phyloP scores from a whole-genome alignment of 2,329 filamentous ascomycete genomes.

The Paraconiothyrium sp. region DNA sequence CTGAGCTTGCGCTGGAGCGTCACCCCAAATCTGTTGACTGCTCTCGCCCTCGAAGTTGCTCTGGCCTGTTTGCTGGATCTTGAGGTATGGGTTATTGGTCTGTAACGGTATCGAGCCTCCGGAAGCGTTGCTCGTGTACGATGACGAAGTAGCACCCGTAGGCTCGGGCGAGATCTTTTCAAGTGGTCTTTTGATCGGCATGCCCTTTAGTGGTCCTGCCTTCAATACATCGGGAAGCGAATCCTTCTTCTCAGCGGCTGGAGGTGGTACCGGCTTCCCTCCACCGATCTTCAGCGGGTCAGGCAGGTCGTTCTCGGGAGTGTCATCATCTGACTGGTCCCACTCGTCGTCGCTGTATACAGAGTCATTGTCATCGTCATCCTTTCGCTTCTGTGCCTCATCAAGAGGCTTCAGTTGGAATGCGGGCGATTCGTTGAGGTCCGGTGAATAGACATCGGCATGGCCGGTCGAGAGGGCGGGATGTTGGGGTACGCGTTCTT shows the following conservation, averaged over 20 bases:
- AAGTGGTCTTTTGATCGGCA: conserved; percentile 40
- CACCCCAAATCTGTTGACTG: conserved; percentile 52
- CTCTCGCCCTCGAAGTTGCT: conserved; percentile 47
- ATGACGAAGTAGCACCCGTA: conserved; percentile 39
- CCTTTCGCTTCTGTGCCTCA: conserved; percentile 35
- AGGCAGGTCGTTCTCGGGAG: conserved; percentile 44
- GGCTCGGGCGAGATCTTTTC: conserved; percentile 42
- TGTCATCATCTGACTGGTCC: conserved; percentile 47
- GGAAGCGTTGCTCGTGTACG: conserved; percentile 43
- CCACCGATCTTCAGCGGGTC: conserved; percentile 48
- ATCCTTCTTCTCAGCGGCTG: conserved; percentile 21
- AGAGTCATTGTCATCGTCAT: conserved; percentile 35
- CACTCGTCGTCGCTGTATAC: conserved; percentile 50
- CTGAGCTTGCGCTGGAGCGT: conserved; percentile 35
- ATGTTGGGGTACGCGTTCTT: conserved; percentile 38
- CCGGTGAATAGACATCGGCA: conserved; percentile 43
- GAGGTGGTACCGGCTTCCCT: conserved; percentile 35
- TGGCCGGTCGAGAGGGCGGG: conserved; percentile 28
- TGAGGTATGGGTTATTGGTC: conserved; percentile 57
- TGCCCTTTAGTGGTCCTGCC: conserved; percentile 43
- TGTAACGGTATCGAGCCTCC: conserved; percentile 44
- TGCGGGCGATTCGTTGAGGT: conserved; percentile 49
- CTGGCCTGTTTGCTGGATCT: conserved; percentile 50
- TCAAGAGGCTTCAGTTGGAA: conserved; percentile 50
- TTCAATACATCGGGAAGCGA: conserved; percentile 42